Conservation (phyloP, 2,329 filamentous ascomycete genomes). For the Claviceps arundinis region DNA sequence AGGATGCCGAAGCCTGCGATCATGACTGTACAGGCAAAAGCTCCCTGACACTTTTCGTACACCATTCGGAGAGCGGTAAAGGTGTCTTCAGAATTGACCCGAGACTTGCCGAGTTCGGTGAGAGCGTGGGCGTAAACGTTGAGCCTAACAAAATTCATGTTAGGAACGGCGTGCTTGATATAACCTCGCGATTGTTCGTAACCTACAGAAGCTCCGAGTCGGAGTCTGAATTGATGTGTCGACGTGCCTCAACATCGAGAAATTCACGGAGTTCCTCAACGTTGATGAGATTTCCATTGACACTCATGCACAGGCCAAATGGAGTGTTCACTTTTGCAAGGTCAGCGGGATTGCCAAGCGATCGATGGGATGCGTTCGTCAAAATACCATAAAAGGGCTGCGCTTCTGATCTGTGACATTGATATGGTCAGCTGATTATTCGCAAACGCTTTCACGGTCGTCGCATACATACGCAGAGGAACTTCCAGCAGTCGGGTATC, state of each 20-base stretch:
- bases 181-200: neutral
- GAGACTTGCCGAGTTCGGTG: slow-evolving; percentile 66
- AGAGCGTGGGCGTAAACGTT: slow-evolving; percentile 80
- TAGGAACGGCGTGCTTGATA: neutral
- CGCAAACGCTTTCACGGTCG: neutral
- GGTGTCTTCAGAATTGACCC: slow-evolving; percentile 65
- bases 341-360: neutral
- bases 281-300: slow-evolving; percentile 84
- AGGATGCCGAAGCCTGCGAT: slow-evolving; percentile 69
- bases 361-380: neutral
- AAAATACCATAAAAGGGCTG: slow-evolving; percentile 62
- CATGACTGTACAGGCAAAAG: slow-evolving; percentile 72
- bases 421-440: neutral
- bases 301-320: slow-evolving; percentile 67
- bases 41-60: slow-evolving; percentile 61
- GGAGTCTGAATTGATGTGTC: slow-evolving; percentile 82
- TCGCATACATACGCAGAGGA: slow-evolving; percentile 32
- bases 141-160: slow-evolving; percentile 27
- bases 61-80: slow-evolving; percentile 60
- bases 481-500: slow-evolving; percentile 83
- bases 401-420: slow-evolving; percentile 56
- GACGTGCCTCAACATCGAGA: slow-evolving; percentile 64
- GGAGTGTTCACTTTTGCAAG: slow-evolving; percentile 50
- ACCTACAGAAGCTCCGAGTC: slow-evolving; percentile 49
- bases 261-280: slow-evolving; percentile 54